Evolutionary conservation across 805 yeast species (phyloP).

Genomic region (Ogataea naganishii): DNA sequence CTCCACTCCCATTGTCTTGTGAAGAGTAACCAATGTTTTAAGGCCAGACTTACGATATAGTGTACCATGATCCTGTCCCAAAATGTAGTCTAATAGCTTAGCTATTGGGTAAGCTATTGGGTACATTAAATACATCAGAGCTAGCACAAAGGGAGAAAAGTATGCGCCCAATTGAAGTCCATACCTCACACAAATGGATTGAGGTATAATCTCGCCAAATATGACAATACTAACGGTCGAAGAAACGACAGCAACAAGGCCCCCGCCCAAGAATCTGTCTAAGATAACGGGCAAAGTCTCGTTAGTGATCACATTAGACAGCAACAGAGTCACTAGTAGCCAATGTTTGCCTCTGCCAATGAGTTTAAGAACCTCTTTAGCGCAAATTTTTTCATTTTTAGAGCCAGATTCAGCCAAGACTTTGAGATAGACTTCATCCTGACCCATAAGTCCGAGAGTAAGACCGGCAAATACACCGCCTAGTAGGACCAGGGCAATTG

Average conservation of each 20-base stretch:
- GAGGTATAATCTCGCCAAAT: conserved; percentile 96
- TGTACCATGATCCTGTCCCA: conserved; percentile 96
- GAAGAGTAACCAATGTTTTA: conserved; percentile 87
- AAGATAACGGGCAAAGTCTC: conserved; percentile 91
- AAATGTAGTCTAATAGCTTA: conserved; percentile 61
- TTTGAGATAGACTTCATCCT: conserved; percentile 89
- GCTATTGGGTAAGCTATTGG: conserved; percentile 93
- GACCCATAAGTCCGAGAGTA: conserved; percentile 96
- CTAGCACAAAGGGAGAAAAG: conserved; percentile 80
- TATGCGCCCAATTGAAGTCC: conserved; percentile 88
- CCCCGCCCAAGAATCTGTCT: conserved; percentile 91
- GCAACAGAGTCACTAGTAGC: conserved; percentile 82
- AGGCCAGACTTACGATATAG: conserved; percentile 87
- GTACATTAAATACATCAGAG: conserved; percentile 80
- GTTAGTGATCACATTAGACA: conserved; percentile 86
- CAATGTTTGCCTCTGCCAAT: conserved; percentile 88
- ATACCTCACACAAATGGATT: conserved; percentile 83
- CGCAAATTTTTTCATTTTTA: conserved; percentile 52
- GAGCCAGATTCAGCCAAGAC: conserved; percentile 90
- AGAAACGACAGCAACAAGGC: conserved; percentile 91
- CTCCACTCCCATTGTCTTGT: conserved; percentile 92
- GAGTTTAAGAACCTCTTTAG: conserved; percentile 61
- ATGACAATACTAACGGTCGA: conserved; percentile 91
- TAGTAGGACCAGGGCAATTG: conserved; percentile 53
- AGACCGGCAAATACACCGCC: conserved; percentile 93